phyloP scores from a whole-genome alignment of 2,329 filamentous ascomycete genomes.

The Simplicillium sp. region DNA sequence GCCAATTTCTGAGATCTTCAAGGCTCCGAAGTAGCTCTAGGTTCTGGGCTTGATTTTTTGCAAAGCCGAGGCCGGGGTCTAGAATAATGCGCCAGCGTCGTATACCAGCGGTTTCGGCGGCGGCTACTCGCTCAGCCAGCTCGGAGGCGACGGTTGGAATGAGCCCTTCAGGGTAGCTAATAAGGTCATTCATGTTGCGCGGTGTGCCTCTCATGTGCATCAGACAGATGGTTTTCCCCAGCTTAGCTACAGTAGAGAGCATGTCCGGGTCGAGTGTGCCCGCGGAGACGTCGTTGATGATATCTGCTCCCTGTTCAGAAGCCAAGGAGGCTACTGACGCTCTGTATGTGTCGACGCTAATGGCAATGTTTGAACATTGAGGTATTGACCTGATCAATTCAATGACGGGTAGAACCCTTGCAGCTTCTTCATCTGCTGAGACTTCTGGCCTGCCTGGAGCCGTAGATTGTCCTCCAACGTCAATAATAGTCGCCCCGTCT shows the following conservation, averaged over 20 bases:
- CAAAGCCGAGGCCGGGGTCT: constrained; percentile 90
- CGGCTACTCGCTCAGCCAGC: constrained; percentile 58
- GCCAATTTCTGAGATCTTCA: constrained; percentile 52
- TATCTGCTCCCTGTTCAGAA: constrained; percentile 70
- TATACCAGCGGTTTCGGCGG: constrained; percentile 72
- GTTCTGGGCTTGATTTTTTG: constrained; percentile 76
- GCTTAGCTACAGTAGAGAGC: constrained; percentile 67
- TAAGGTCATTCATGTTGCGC: constrained; percentile 64
- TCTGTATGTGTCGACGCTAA: constrained; percentile 91
- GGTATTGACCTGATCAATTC: constrained; percentile 59
- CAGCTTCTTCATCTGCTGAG: constrained; percentile 61
- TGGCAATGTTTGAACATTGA: constrained; percentile 52
- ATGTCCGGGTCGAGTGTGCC: constrained; percentile 72
- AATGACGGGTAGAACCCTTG: constrained; percentile 73
- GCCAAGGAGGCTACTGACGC: constrained; percentile 72
- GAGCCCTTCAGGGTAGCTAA: constrained; percentile 60
- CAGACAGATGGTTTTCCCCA: constrained; percentile 70
- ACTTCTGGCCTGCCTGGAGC: constrained; percentile 66
- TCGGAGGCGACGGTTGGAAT: constrained; percentile 57
- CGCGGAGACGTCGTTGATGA: constrained; percentile 91
- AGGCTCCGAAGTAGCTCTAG: constrained; percentile 65
- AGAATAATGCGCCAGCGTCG: constrained; percentile 90
- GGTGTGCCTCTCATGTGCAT: constrained; percentile 95
- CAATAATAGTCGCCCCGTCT: constrained; percentile 72
- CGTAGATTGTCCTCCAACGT: constrained; percentile 89